These are phyloP conservation scores for Kodamaea nitidulidarum DNA, from an alignment of 805 yeast species.

Conservation along the genomic window DNA sequence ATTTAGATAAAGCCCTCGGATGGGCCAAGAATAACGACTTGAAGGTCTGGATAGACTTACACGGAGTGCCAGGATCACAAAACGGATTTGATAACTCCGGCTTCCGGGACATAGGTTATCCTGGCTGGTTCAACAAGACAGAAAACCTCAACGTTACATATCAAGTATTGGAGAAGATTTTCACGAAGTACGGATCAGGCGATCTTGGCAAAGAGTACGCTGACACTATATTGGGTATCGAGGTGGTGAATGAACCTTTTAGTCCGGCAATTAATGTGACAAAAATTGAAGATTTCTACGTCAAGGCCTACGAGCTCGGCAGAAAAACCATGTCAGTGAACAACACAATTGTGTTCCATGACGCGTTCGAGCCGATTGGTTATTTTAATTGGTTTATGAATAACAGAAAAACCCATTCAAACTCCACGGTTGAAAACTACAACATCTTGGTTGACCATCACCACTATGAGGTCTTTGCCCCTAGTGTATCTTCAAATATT, in stretches of 20 bases:
- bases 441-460: slow-evolving; percentile 40
- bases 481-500: slow-evolving; percentile 24
- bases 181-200: slow-evolving; percentile 32
- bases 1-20: slow-evolving; percentile 58
- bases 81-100: slow-evolving; percentile 87
- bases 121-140: slow-evolving; percentile 33
- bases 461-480: slow-evolving; percentile 35
- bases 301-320: slow-evolving; percentile 29
- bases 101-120: slow-evolving; percentile 41
- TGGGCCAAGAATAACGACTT: slow-evolving; percentile 64
- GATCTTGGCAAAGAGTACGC: slow-evolving; percentile 17
- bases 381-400: slow-evolving; percentile 50
- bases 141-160: slow-evolving; percentile 26
- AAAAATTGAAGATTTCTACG: slow-evolving; percentile 26
- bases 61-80: slow-evolving; percentile 81
- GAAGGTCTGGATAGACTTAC: slow-evolving; percentile 72
- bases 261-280: slow-evolving; percentile 21
- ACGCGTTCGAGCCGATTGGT: slow-evolving; percentile 56
- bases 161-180: slow-evolving; percentile 31
- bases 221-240: slow-evolving; percentile 38
- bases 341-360: slow-evolving; percentile 55
- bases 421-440: slow-evolving; percentile 16
- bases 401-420: slow-evolving; percentile 13
- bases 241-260: slow-evolving; percentile 40
- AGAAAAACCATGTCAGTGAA: slow-evolving; percentile 26